These are phyloP conservation scores for Penicillium dipodomyicola DNA, from an alignment of 495 filamentous ascomycete species.

Conservation along the genomic window DNA sequence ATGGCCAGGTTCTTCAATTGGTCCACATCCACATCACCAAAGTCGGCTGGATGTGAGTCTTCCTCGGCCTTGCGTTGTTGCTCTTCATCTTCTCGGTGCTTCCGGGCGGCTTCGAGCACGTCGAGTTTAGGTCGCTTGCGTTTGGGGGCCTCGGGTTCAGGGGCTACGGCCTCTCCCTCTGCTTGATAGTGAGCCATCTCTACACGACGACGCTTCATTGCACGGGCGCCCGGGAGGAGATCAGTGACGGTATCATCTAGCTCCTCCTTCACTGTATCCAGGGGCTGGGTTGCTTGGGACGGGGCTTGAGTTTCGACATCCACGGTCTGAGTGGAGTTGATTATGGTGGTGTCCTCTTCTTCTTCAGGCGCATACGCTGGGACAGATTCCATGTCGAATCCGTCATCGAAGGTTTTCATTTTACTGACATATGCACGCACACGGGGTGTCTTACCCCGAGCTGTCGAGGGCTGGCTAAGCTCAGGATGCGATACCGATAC, in stretches of 20 bases:
- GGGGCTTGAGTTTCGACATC: slow-evolving; percentile 24
- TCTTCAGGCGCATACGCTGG: slow-evolving; percentile 34
- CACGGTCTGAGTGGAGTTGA: slow-evolving; percentile 23
- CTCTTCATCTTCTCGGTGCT: slow-evolving; percentile 61
- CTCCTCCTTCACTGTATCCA: slow-evolving; percentile 35
- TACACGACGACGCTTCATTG: slow-evolving; percentile 63
- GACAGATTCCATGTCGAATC: slow-evolving; percentile 47
- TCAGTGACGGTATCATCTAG: slow-evolving; percentile 57
- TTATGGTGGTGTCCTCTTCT: slow-evolving; percentile 1
- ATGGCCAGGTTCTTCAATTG: slow-evolving; percentile 74
- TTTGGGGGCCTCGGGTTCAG: slow-evolving; percentile 30
- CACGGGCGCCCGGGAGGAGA: slow-evolving; percentile 68
- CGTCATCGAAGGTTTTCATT: slow-evolving; percentile 74
- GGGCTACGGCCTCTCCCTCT: slow-evolving; percentile 11
- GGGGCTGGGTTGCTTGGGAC: slow-evolving; percentile 12
- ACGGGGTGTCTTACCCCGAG: slow-evolving; percentile 30
- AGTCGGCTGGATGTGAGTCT: slow-evolving; percentile 48
- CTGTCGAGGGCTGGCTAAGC: slow-evolving; percentile 13
- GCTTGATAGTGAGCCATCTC: slow-evolving; percentile 26
- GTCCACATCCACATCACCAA: slow-evolving; percentile 62
- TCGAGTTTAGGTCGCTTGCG: slow-evolving; percentile 60
- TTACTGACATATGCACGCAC: slow-evolving; percentile 51
- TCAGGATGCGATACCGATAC: slow-evolving; percentile 7
- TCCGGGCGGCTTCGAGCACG: slow-evolving; percentile 64
- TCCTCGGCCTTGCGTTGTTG: slow-evolving; percentile 34